Conservation (phyloP, 2,329 filamentous ascomycete genomes). For the Fonsecaea pedrosoi region DNA sequence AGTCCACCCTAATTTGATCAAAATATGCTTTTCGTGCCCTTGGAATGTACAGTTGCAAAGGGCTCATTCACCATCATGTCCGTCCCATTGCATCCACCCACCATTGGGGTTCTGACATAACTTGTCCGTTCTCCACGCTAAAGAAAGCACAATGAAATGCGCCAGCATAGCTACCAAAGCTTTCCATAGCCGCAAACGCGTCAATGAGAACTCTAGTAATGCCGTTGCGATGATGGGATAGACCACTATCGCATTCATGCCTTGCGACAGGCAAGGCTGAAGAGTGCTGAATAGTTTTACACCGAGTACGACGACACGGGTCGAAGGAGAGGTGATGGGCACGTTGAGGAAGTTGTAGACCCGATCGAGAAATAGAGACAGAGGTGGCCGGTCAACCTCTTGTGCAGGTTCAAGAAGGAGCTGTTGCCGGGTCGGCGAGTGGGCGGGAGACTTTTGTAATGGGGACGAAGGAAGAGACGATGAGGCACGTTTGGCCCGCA, state of each 20-base stretch:
- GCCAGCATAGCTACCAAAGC: slow-evolving; percentile 22
- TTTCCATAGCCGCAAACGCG: slow-evolving; percentile 34
- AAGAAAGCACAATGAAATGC: slow-evolving; percentile 30
- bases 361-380: not conserved
- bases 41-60: not conserved
- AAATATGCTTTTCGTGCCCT: not conserved
- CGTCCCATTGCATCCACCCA: slow-evolving; percentile 10
- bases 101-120: slow-evolving; percentile 28
- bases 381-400: slow-evolving; percentile 5
- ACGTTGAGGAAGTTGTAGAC: slow-evolving; percentile 13
- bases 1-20: not conserved
- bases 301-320: slow-evolving; percentile 31
- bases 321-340: slow-evolving; percentile 24
- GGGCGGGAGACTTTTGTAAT: slow-evolving; percentile 18
- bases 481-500: slow-evolving; percentile 22
- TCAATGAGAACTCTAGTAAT: slow-evolving; percentile 35
- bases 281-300: slow-evolving; percentile 36
- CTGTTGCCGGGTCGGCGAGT: slow-evolving; percentile 32
- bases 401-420: slow-evolving; percentile 34
- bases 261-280: slow-evolving; percentile 36
- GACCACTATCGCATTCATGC: slow-evolving; percentile 36
- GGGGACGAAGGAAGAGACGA: slow-evolving; percentile 20
- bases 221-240: slow-evolving; percentile 37
- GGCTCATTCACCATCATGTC: slow-evolving; percentile 4
- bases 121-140: slow-evolving; percentile 27